Evolutionary conservation across 208 protist genomes (phyloP).

Genomic region (Endotrypanum monterogeii): DNA sequence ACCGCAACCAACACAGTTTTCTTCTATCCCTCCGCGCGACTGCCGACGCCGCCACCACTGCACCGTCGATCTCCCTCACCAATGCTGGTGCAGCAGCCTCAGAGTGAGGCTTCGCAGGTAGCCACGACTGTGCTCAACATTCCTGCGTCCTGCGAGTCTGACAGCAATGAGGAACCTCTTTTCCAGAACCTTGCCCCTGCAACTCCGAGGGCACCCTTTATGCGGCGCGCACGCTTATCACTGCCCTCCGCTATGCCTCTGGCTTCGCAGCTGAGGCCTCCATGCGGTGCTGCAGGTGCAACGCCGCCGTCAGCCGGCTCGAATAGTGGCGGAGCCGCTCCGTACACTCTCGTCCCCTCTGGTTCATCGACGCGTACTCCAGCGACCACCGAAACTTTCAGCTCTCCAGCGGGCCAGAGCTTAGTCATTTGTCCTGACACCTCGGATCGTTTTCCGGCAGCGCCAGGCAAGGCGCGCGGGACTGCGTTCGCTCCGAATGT

Average conservation of each 20-base stretch:
- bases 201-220: not conserved
- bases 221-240: not conserved
- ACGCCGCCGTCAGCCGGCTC: slow-evolving; percentile 3
- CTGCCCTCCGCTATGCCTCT: not conserved
- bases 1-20: slow-evolving; percentile 4
- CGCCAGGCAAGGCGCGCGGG: not conserved
- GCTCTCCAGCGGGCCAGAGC: slow-evolving; percentile 23
- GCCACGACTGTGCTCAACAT: not conserved
- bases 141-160: slow-evolving; percentile 16
- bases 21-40: not conserved
- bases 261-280: not conserved
- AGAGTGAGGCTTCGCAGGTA: not conserved
- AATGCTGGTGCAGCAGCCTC: not conserved
- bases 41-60: slow-evolving; percentile 13
- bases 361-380: slow-evolving; percentile 1
- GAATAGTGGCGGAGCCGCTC: slow-evolving; percentile 3
- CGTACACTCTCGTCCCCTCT: slow-evolving; percentile 1
- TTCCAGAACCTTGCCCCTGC: slow-evolving; percentile 15
- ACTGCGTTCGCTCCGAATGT: not conserved
- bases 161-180: slow-evolving; percentile 36
- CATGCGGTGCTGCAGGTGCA: slow-evolving; percentile 14
- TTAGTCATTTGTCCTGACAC: slow-evolving; percentile 6
- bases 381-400: not conserved
- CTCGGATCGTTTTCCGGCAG: slow-evolving; percentile 6
- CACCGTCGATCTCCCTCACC: slow-evolving; percentile 3